A percentile compares a stretch with the other conserved stretches of the same genome.
phyloP scores from a whole-genome alignment of 257 asterid genomes.

The Anisodus acutangulus region DNA sequence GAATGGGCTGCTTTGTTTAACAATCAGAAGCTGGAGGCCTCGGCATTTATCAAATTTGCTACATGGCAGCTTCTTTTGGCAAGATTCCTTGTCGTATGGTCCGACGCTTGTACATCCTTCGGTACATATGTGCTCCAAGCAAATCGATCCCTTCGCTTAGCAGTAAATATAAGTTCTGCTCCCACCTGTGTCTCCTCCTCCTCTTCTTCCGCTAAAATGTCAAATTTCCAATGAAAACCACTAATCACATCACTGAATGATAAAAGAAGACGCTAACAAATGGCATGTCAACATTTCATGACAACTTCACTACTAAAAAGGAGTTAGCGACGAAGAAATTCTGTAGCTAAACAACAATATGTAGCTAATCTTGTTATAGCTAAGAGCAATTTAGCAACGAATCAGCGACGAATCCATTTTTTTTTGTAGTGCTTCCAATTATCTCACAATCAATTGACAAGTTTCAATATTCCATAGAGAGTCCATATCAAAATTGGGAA shows the following conservation, averaged over 20 bases:
- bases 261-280: conserved; percentile 12
- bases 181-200: conserved; percentile 57
- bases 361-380: too few relatives aligned
- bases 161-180: conserved; percentile 64
- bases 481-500: background rate
- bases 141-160: conserved; percentile 85
- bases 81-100: conserved; percentile 61
- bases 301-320: too few relatives aligned
- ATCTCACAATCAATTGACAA: background rate
- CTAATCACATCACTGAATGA: background rate
- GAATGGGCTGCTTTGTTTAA: too few relatives aligned
- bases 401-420: too few relatives aligned
- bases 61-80: conserved; percentile 64
- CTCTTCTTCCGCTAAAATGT: conserved; percentile 64
- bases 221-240: conserved; percentile 23
- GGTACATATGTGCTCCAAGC: conserved; percentile 77
- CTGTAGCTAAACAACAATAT: too few relatives aligned
- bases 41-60: conserved; percentile 80
- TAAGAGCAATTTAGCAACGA: too few relatives aligned
- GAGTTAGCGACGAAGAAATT: too few relatives aligned
- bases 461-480: background rate
- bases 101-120: conserved; percentile 88
- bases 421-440: background rate
- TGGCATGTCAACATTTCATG: background rate
- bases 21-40: conserved; percentile 78